Conservation (phyloP, 495 filamentous ascomycete genomes). For the Aspergillus incahuasiensis region DNA sequence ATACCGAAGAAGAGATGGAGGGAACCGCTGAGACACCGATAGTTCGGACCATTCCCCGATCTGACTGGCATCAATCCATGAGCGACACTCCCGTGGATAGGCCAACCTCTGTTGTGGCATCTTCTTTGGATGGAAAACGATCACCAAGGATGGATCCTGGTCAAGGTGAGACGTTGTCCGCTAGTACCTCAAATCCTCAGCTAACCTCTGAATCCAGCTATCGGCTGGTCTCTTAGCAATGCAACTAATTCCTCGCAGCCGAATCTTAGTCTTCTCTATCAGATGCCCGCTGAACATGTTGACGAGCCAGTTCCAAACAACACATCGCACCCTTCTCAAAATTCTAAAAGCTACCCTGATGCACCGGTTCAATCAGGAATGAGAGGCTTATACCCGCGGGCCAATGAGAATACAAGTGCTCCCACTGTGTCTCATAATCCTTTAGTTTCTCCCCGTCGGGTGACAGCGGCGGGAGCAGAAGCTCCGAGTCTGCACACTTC, state of each 20-base stretch:
- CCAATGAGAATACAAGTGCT: conserved; percentile 14
- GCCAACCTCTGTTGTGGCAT: conserved; percentile 22
- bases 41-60: conserved; percentile 37
- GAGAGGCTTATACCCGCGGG: conserved; percentile 22
- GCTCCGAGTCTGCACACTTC: conserved; percentile 29
- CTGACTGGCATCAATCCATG: conserved; percentile 40
- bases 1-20: conserved; percentile 73
- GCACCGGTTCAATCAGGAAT: conserved; percentile 22
- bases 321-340: conserved; percentile 29
- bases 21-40: conserved; percentile 43
- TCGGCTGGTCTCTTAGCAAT: conserved; percentile 75
- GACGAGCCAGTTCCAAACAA: conserved; percentile 17
- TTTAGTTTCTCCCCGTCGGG: conserved; percentile 14
- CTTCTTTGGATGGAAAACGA: conserved; percentile 29
- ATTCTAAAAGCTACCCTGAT: conserved; percentile 31
- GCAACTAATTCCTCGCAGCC: conserved; percentile 78
- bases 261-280: conserved; percentile 69
- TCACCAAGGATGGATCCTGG: conserved; percentile 47
- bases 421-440: conserved; percentile 17
- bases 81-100: conserved; percentile 24
- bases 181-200: conserved; percentile 9
- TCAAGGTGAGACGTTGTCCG: conserved; percentile 42
- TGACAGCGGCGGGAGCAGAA: conserved; percentile 25
- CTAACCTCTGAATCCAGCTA: conserved; percentile 46
- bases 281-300: conserved; percentile 39